Conservation (phyloP, 192 early-diverging fungal species). For the Blastocladiella britannica region DNA sequence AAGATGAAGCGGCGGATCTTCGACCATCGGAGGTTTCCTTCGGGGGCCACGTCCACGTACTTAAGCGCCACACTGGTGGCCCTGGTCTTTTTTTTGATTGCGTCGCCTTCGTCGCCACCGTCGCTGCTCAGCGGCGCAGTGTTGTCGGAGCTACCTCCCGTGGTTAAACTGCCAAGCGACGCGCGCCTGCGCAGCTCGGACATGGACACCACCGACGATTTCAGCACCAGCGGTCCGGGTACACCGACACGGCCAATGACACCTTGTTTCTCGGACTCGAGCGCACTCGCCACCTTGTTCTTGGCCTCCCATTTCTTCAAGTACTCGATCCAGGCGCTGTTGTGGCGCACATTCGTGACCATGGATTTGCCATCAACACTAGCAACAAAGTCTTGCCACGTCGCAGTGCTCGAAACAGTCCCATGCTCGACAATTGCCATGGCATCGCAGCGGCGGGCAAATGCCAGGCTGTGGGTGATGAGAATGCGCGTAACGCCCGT, state of each 20-base stretch:
- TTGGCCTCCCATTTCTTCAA: too few species aligned
- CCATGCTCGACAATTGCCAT: slow-evolving; percentile 16
- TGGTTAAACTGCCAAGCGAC: too few species aligned
- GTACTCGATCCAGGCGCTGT: too few species aligned
- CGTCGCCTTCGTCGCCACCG: neutral
- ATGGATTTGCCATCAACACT: neutral
- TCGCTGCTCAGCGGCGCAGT: too few species aligned
- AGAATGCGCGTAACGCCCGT: slow-evolving; percentile 5
- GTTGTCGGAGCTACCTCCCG: too few species aligned
- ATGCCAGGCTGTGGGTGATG: slow-evolving; percentile 26
- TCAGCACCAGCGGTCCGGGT: too few species aligned
- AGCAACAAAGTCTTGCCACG: neutral
- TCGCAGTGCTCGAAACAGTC: neutral
- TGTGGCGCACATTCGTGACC: too few species aligned
- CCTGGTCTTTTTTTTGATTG: neutral
- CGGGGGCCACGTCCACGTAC: neutral
- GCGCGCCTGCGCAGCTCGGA: too few species aligned
- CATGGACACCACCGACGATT: too few species aligned
- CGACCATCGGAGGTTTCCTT: neutral
- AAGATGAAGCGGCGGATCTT: neutral
- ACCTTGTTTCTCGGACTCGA: too few species aligned
- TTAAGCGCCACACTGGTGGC: too few species aligned
- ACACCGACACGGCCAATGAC: too few species aligned
- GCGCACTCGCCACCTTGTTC: neutral
- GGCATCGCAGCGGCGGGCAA: slow-evolving; percentile 11